Percentiles rank a stretch among this genome's conserved stretches.
Conservation (phyloP, 73 alveolate genomes). For the Paramecium tetraurelia region DNA sequence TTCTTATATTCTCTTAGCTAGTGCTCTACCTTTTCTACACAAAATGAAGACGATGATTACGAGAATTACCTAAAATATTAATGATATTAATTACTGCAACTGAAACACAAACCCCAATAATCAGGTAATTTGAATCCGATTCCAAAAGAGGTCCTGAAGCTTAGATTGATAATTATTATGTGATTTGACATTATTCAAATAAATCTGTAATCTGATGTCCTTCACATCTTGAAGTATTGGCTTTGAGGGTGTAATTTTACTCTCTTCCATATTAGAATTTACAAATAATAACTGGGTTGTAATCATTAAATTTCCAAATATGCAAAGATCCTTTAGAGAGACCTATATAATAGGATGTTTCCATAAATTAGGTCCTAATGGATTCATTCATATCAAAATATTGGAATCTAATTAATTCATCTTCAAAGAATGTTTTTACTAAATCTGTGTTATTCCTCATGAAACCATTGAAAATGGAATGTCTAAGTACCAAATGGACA, state of each 20-base stretch:
- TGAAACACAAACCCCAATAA: background rate
- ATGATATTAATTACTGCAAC: background rate
- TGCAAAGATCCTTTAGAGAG: background rate
- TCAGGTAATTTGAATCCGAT: background rate
- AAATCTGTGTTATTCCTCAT: background rate
- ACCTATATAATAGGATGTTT: constrained; percentile 10
- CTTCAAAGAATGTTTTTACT: background rate
- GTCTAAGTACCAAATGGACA: constrained; percentile 34
- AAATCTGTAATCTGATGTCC: background rate
- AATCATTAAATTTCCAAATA: constrained; percentile 19
- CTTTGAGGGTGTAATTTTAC: background rate
- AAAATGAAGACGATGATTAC: background rate
- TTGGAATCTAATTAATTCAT: constrained; percentile 29
- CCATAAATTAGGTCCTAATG: background rate
- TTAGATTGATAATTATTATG: background rate
- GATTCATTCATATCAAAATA: constrained; percentile 3
- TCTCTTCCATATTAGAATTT: constrained; percentile 12
- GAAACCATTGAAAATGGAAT: constrained; percentile 27
- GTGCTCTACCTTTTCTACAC: background rate
- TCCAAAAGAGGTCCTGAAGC: constrained; percentile 11
- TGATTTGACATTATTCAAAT: background rate
- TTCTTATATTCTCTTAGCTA: background rate
- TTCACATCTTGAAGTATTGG: background rate
- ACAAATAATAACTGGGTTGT: constrained; percentile 16
- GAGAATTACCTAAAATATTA: background rate